These are phyloP conservation scores for Tylopilus cervinicoccineus DNA, from an alignment of 768 basidiomycete species.

Conservation along the genomic window DNA sequence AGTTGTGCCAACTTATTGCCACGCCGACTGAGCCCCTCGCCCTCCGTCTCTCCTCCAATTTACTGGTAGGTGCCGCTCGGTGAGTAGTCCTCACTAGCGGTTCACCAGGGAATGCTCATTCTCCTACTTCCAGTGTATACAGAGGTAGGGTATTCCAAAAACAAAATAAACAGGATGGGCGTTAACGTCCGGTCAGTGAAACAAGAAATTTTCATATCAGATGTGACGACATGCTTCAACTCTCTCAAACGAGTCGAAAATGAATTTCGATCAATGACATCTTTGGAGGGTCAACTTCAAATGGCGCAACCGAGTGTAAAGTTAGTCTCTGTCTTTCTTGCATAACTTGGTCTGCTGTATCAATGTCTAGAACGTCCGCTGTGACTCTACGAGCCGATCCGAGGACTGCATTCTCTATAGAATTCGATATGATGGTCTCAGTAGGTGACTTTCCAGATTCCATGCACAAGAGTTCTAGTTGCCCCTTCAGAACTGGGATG, in stretches of 20 bases:
- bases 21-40: slow-evolving; percentile 86
- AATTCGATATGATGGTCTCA: slow-evolving; percentile 63
- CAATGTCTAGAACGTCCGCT: slow-evolving; percentile 40
- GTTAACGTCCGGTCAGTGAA: slow-evolving; percentile 49
- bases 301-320: slow-evolving; percentile 65
- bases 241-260: slow-evolving; percentile 76
- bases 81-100: slow-evolving; percentile 31
- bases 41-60: slow-evolving; percentile 78
- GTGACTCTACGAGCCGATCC: slow-evolving; percentile 54
- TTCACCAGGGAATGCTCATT: background rate
- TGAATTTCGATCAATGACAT: slow-evolving; percentile 49
- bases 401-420: slow-evolving; percentile 43
- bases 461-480: background rate
- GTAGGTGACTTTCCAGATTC: slow-evolving; percentile 35
- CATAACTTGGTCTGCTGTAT: background rate
- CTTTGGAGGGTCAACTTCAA: slow-evolving; percentile 54
- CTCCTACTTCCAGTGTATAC: slow-evolving; percentile 37
- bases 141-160: slow-evolving; percentile 34
- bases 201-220: slow-evolving; percentile 77
- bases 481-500: slow-evolving; percentile 54
- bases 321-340: slow-evolving; percentile 35
- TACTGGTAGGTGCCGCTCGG: slow-evolving; percentile 90
- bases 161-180: background rate
- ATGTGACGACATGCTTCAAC: slow-evolving; percentile 74
- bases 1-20: slow-evolving; percentile 76